Evolutionary conservation across 495 filamentous ascomycete genomes (phyloP), one percentile per base, ranked within the genome.

Genomic region (Xylaria cubensis): DNA sequence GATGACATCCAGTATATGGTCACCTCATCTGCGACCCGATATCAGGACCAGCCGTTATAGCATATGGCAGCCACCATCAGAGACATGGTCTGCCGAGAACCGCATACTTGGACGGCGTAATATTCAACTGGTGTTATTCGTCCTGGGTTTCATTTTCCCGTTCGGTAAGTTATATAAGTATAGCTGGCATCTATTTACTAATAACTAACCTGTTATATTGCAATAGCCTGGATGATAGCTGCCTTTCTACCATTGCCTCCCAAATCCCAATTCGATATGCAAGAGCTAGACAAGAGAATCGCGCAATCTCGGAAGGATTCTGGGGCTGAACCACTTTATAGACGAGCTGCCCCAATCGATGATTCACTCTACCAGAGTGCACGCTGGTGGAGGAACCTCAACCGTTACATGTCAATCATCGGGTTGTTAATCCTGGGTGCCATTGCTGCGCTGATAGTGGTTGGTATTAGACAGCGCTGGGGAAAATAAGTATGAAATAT

Each of bases 311-410:
- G 74, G 63, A 77, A 87, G 15, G 85, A 85, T 1, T 65, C 58
- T 21, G 51, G 72, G 2, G 66, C 50, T 12, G 69, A 73, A 42
- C 56, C 65, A 17, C n/a, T 73, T 10, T 61, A 72, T 10, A 42
- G 65, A 67, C 74, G 71, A 64, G 51, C 72, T 63, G 29, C 83
- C 85, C 68, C 85, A 84, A 50, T 89, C 29, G 90, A 93, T 73
- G 88, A 90, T 62, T 84, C 85, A 50, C 86, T 88, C 63, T 93
- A 93, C 78, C 87, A 93, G 75, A 97, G 94, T 78, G 94, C 94
- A 15, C 86, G 88, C 48, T 98, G 95, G 94, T 98, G 96, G 96
- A 88, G 96, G 71, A 92, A 89, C 71, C 85, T 98, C 58, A 99
- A 99, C 80, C 90, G 94, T 53, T 87, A 90, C 76, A 95, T 99